Percentiles rank a stretch among this genome's conserved stretches.
Evolutionary conservation across 2,329 filamentous ascomycete genomes (phyloP).

Genomic region (Dendryphion nanum): DNA sequence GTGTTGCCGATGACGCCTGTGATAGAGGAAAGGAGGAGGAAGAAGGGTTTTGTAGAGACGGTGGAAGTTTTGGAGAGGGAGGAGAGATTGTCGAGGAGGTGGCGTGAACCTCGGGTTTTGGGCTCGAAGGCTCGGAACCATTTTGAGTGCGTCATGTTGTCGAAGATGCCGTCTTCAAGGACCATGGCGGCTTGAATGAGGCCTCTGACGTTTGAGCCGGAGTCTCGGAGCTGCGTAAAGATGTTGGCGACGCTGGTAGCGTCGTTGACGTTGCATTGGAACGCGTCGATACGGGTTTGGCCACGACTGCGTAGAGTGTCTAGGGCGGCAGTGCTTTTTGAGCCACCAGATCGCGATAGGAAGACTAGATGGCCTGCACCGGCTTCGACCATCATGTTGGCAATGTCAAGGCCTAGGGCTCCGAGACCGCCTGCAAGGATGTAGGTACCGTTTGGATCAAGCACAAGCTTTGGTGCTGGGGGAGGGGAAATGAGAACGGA

Average conservation of each 20-base stretch:
- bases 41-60: conserved; percentile 6
- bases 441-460: conserved; percentile 8
- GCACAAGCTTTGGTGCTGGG: not conserved
- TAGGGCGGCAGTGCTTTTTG: not conserved
- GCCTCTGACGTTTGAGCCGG: conserved; percentile 10
- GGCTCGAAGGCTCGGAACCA: not conserved
- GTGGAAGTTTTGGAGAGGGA: not conserved
- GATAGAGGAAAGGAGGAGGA: conserved; percentile 10
- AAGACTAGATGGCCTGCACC: conserved; percentile 17
- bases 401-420: conserved; percentile 14
- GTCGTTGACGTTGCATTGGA: not conserved
- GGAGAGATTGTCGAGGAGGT: conserved; percentile 1
- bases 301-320: not conserved
- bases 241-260: not conserved
- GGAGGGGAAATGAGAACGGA: not conserved
- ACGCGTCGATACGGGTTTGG: not conserved
- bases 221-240: not conserved
- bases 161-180: conserved; percentile 4
- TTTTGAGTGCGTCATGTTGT: conserved; percentile 2
- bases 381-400: conserved; percentile 10
- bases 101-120: conserved; percentile 3
- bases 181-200: conserved; percentile 16
- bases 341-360: conserved; percentile 7
- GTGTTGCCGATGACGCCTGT: conserved; percentile 7
- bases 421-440: conserved; percentile 17